Conservation (phyloP, 1,139 yeast species). For the Nakaseomyces bracarensis region DNA sequence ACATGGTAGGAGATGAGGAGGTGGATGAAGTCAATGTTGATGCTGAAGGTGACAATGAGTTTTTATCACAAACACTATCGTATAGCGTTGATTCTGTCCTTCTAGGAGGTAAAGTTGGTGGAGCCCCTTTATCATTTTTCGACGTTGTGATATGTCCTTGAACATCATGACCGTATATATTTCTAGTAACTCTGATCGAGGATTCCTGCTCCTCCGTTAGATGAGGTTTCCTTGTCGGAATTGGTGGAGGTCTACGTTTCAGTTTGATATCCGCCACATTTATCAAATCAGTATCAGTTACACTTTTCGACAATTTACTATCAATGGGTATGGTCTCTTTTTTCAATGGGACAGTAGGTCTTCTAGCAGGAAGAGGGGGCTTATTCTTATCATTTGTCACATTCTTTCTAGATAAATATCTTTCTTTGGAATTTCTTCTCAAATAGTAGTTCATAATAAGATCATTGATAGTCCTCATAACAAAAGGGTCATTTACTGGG, state of each 20-base stretch:
- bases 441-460: conserved; percentile 20
- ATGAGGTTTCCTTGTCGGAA: conserved; percentile 14
- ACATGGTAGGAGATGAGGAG: conserved; percentile 9
- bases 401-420: background rate
- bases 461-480: conserved; percentile 28
- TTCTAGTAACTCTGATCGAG: conserved; percentile 13
- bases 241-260: conserved; percentile 16
- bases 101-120: conserved; percentile 25
- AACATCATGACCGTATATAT: conserved; percentile 3
- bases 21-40: conserved; percentile 9
- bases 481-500: conserved; percentile 35
- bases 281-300: background rate
- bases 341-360: background rate
- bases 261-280: background rate
- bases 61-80: conserved; percentile 11
- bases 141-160: conserved; percentile 8
- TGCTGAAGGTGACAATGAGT: background rate
- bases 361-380: background rate
- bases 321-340: background rate
- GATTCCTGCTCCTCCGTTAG: conserved; percentile 14
- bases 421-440: background rate
- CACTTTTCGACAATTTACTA: background rate
- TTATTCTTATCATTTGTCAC: background rate
- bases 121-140: conserved; percentile 4
- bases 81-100: conserved; percentile 11